Evolutionary conservation across 805 yeast genomes (phyloP), one percentile per base, ranked within the genome.

Genomic region (Saturnispora sanitii): DNA sequence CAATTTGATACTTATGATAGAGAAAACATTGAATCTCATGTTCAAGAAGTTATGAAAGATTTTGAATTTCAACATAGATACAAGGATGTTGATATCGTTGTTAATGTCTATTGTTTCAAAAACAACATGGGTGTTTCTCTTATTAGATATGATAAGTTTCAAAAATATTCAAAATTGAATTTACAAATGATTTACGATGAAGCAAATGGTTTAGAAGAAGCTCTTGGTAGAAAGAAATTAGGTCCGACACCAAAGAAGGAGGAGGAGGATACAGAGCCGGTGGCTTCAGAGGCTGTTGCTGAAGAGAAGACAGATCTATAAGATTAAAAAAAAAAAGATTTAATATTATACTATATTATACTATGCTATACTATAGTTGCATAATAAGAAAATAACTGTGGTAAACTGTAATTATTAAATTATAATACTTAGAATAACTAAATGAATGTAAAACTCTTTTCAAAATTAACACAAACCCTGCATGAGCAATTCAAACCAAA

Each of bases 61-160:
- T 95, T 86, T 57, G 42, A 26, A 4, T 40, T 37, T n/a, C 35
- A 39, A 16, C 94, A 92, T 13, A 94, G 87, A 56, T 69, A 92
- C 57, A 83, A 84, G 52, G 62, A 75, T 11, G 85, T 75, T 53
- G 94, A 88, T 45, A 78, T 79, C 54, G 64, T 92, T 50, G 73
- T 92, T 36, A 55, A 90, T 39, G 82, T 92, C 3, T 95, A 86
- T 57, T 83, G 96, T 55, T 90, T 80, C 63, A 90, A 88, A 64
- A 82, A 76, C 47, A 82, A 83, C 46, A 71, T 92, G 26, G 98
- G 98, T 6, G 77, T 40, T 28, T 40, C 42, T 8, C 85, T 74
- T 70, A 92, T 48, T 90, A 87, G 5, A 86, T 85, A 2, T 71
- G 74, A 41, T 2, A 73, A 74, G 42, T 85, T 75, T 52, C 77